Base-by-base conservation (phyloP, 495 filamentous ascomycete genomes). In the Aspergillus wentii region DNA sequence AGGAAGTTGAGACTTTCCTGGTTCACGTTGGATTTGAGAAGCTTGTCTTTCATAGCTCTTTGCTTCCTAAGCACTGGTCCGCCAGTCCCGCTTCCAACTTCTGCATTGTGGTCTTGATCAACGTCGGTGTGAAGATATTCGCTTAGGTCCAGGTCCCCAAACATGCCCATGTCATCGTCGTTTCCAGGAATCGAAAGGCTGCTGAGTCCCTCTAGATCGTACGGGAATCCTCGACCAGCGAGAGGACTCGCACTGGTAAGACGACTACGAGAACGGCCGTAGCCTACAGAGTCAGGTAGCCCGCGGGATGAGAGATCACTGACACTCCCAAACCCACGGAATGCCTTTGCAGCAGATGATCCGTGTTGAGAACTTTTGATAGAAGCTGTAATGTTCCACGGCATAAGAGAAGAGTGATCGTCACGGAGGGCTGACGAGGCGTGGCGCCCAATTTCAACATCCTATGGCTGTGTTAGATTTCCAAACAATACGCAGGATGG, bases 321-420 rank as follows among this genome's bases (percentile, higher is more conserved):
- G 8, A 69, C 62, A 31, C 69, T 75, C 8, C 71, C 60, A 17
- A 79, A 52, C 23, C 71, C 69, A 35, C 66, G 67, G 17, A 62
- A 49, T 11, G 64, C 56, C 22, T 61, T 59, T 13, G 49, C 44
- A 8, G 53, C 32, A 7, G 53, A 49, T 8, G 69, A 68, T 4
- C 58, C 62, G 14, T 62, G 67, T n/a, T 64, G 59, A 16, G 79
- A 82, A 35, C 74, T 75, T 30, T 75, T 68, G 3, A 74, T 44
- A 3, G 80, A 84, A 17, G 76, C 73, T 15, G 67, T 76, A 46
- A 78, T 70, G 46, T 86, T 86, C 83, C 83, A 87, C 28, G 83
- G 83, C 72, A 86, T 78, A 22, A 73, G 71, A 2, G 72, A 76
- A 8, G 77, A 77, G 27, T 64, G 62, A 29, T 78, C 69, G 40